phyloP scores from a whole-genome alignment of 805 yeast genomes.

The Candida germanica region DNA sequence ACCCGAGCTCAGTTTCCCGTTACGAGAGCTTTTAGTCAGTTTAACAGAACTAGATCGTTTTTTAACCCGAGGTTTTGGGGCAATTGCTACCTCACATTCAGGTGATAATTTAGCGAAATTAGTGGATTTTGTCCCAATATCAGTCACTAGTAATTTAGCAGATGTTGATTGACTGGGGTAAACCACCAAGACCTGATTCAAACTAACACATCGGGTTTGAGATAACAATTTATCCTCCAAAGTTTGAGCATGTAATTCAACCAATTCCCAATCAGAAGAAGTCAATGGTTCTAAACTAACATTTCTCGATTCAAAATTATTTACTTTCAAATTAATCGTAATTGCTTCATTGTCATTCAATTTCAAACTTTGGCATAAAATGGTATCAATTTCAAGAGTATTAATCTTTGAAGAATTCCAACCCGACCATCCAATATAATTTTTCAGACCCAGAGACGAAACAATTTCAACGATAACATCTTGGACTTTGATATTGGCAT shows the following conservation, averaged over 20 bases:
- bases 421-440: slow-evolving; percentile 69
- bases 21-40: slow-evolving; percentile 18
- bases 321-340: slow-evolving; percentile 45
- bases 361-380: slow-evolving; percentile 52
- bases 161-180: slow-evolving; percentile 61
- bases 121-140: slow-evolving; percentile 42
- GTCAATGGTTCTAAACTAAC: slow-evolving; percentile 77
- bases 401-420: slow-evolving; percentile 33
- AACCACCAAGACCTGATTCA: slow-evolving; percentile 59
- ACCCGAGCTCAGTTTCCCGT: slow-evolving; percentile 13
- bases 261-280: slow-evolving; percentile 84
- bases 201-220: slow-evolving; percentile 74
- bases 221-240: slow-evolving; percentile 72
- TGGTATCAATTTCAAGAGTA: slow-evolving; percentile 62
- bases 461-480: slow-evolving; percentile 53
- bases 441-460: slow-evolving; percentile 19
- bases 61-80: slow-evolving; percentile 51
- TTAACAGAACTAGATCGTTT: slow-evolving; percentile 25
- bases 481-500: slow-evolving; percentile 55
- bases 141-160: slow-evolving; percentile 54
- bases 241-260: slow-evolving; percentile 74
- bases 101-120: slow-evolving; percentile 54
- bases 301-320: slow-evolving; percentile 51
- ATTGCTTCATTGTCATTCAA: slow-evolving; percentile 41
- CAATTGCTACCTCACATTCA: slow-evolving; percentile 68